Conservation (phyloP, 2,329 filamentous ascomycete genomes). For the Cercospora janseana region DNA sequence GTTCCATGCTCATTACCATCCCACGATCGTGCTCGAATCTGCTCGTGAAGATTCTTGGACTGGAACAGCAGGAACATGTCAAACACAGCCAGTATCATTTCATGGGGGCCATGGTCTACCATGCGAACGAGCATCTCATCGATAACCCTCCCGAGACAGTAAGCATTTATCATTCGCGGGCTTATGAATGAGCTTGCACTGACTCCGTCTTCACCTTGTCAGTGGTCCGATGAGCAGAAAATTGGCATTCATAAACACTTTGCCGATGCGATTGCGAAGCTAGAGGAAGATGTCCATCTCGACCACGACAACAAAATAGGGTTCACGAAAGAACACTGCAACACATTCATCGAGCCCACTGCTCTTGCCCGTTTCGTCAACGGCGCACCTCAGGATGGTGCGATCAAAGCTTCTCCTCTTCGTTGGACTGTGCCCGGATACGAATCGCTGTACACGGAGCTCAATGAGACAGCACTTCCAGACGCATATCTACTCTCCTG, state of each 20-base stretch:
- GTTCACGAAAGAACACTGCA: constrained; percentile 11
- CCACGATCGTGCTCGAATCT: constrained; percentile 15
- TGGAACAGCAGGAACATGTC: constrained; percentile 5
- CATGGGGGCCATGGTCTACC: constrained; percentile 4
- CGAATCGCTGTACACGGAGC: constrained; percentile 4
- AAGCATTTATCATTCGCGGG: too few relatives aligned
- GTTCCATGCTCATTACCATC: constrained; percentile 15
- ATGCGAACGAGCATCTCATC: not conserved
- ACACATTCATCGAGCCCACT: constrained; percentile 9
- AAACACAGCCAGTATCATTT: constrained; percentile 13
- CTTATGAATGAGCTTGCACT: too few relatives aligned
- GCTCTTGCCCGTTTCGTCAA: constrained; percentile 1
- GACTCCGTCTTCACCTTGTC: too few relatives aligned
- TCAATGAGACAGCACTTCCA: constrained; percentile 5
- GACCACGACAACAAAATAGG: not conserved
- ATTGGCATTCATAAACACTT: not conserved
- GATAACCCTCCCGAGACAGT: constrained; percentile 1
- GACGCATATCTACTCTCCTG: constrained; percentile 12
- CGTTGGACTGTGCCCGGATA: constrained; percentile 7
- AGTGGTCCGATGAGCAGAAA: constrained; percentile 13
- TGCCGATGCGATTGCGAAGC: not conserved
- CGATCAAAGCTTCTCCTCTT: not conserved
- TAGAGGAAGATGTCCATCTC: not conserved
- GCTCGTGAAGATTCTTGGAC: constrained; percentile 6
- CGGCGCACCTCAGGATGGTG: not conserved